These are phyloP conservation scores for Pichia ethanolica DNA, from an alignment of 805 yeast species.

Conservation along the genomic window DNA sequence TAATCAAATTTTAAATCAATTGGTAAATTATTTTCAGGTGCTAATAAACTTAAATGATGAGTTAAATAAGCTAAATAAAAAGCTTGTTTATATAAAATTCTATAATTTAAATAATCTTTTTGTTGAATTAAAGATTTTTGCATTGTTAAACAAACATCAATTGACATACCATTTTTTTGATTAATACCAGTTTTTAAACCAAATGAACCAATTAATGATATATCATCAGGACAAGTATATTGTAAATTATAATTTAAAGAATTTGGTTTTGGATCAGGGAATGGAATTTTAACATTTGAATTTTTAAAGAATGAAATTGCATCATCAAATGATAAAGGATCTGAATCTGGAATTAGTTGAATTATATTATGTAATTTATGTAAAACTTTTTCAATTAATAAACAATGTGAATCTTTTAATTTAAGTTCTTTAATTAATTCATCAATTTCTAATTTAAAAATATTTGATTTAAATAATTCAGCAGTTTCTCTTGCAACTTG, in stretches of 20 bases:
- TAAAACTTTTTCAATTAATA: slow-evolving; percentile 63
- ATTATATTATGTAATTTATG: slow-evolving; percentile 67
- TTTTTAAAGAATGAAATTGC: slow-evolving; percentile 47
- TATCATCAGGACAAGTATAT: slow-evolving; percentile 61
- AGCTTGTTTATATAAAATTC: slow-evolving; percentile 85
- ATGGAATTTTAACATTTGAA: slow-evolving; percentile 53
- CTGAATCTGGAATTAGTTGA: slow-evolving; percentile 53
- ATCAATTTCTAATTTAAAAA: slow-evolving; percentile 91
- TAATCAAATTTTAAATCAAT: slow-evolving; percentile 56
- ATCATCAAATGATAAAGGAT: slow-evolving; percentile 46
- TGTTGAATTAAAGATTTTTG: slow-evolving; percentile 67
- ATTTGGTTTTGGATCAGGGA: slow-evolving; percentile 82
- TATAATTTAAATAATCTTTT: slow-evolving; percentile 84
- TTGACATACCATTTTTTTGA: slow-evolving; percentile 50
- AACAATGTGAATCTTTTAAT: slow-evolving; percentile 60
- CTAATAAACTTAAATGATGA: slow-evolving; percentile 46
- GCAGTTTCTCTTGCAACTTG: slow-evolving; percentile 92
- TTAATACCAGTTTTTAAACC: slow-evolving; percentile 77
- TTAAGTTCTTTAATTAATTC: slow-evolving; percentile 78
- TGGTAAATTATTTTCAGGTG: slow-evolving; percentile 51
- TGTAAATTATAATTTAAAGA: slow-evolving; percentile 61
- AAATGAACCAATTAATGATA: slow-evolving; percentile 82
- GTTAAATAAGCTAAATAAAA: slow-evolving; percentile 79
- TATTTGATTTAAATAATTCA: slow-evolving; percentile 88
- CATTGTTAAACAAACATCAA: slow-evolving; percentile 81